Base-by-base conservation (phyloP, 2,329 filamentous ascomycete genomes). In the Pseudocercospora musae region DNA sequence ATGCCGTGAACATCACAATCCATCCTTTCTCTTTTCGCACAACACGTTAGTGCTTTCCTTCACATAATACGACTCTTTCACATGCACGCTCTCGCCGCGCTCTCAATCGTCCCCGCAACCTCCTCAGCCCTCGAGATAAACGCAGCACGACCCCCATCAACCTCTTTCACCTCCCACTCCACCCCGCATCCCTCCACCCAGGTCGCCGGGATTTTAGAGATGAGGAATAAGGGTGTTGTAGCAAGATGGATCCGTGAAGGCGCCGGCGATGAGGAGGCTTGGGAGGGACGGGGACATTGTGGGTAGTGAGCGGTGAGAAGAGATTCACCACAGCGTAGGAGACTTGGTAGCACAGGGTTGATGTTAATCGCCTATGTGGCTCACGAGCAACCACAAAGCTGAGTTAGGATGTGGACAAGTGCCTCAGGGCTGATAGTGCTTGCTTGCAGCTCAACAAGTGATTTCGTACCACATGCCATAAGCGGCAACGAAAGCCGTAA, bases 111-210 rank as follows among this genome's bases (percentile, higher is more conserved):
- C 33, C 48, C 54, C 13, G 64, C 64, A 31, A 66, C 57, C 23
- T 57, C 58, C 10, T 53, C 52, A 6, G 62, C 58, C 46, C 55
- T 23, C 46, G 55, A 46, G 29, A 62, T 60, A 40, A 63, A 66
- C 6, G 55, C 64, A 48, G 58, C 63, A 58, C 64, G 64, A 11
- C 64, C 64, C 4, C 54, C 59, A 11, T 64, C 58, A 49, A 62
- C 46, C 53, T 66, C 64, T 29, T 54, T 58, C 23, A 63, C 20
- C 3, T 62, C 64, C 62, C 62, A 66, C n/a, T 62, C 48, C n/a
- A 64, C 57, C 1, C 62, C 59, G 3, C 53, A 59, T 0, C 57
- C 59, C 40, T 61, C 44, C 33, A 66, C 57, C 11, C 63, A 64
- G n/a, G 52, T 40, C 31, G 2, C 60, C 60, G 13, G 46, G 31